Conservation (phyloP, 2,329 filamentous ascomycete genomes). For the Aspergillus udagawae region DNA sequence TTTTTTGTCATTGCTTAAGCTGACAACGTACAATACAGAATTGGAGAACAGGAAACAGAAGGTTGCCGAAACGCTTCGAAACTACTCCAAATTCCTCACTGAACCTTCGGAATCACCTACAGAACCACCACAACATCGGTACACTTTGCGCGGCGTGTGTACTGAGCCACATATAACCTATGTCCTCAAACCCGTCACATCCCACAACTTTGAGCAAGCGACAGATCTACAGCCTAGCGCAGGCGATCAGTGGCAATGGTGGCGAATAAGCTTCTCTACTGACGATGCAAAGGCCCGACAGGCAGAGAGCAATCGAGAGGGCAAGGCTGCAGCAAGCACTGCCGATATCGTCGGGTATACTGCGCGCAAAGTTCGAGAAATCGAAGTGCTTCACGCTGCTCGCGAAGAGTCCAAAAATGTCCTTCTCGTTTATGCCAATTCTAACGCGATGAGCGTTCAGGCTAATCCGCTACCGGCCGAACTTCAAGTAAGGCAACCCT, state of each 20-base stretch:
- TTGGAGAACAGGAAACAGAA: slow-evolving; percentile 42
- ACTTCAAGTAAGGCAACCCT: slow-evolving; percentile 32
- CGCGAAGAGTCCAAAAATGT: slow-evolving; percentile 50
- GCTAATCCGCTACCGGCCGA: slow-evolving; percentile 29
- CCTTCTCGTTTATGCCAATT: slow-evolving; percentile 58
- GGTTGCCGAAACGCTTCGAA: slow-evolving; percentile 38
- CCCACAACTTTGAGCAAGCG: slow-evolving; percentile 17
- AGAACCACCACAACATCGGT: slow-evolving; percentile 44
- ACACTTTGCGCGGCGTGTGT: slow-evolving; percentile 56
- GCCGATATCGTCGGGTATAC: slow-evolving; percentile 39
- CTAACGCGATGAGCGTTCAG: slow-evolving; percentile 38
- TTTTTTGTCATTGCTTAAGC: neutral
- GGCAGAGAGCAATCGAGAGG: slow-evolving; percentile 20
- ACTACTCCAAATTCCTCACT: slow-evolving; percentile 46
- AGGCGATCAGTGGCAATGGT: slow-evolving; percentile 48
- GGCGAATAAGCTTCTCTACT: slow-evolving; percentile 51
- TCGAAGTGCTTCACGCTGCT: slow-evolving; percentile 53
- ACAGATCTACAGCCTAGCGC: slow-evolving; percentile 18
- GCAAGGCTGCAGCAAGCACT: slow-evolving; percentile 19
- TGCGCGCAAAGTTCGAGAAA: slow-evolving; percentile 43
- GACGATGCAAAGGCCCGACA: slow-evolving; percentile 38
- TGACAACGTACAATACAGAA: slow-evolving; percentile 26
- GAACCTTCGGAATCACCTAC: slow-evolving; percentile 39
- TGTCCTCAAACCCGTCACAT: slow-evolving; percentile 42
- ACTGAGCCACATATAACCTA: slow-evolving; percentile 57